Conservation (phyloP, 805 yeast genomes). For the Barnettozyma wickerhamii region DNA sequence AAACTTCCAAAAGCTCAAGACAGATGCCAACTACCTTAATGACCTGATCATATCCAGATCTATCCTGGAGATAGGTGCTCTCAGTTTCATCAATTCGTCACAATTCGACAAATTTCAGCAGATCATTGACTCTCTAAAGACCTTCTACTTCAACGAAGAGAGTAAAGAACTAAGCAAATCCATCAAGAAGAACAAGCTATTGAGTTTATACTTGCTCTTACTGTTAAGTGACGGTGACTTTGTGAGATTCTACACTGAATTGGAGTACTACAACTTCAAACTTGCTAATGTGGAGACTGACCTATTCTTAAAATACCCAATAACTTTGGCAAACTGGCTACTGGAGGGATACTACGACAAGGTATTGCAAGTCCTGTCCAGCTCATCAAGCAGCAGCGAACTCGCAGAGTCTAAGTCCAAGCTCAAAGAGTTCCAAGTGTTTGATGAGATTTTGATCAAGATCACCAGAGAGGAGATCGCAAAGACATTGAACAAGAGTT, state of each 20-base stretch:
- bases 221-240: slow-evolving; percentile 79
- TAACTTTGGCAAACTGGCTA: slow-evolving; percentile 85
- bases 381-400: slow-evolving; percentile 48
- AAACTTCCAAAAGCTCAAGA: slow-evolving; percentile 31
- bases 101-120: slow-evolving; percentile 67
- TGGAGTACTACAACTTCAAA: slow-evolving; percentile 60
- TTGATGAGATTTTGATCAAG: slow-evolving; percentile 67
- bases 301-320: slow-evolving; percentile 73
- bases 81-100: slow-evolving; percentile 62
- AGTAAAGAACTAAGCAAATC: slow-evolving; percentile 36
- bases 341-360: slow-evolving; percentile 96
- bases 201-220: slow-evolving; percentile 71
- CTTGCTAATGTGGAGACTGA: slow-evolving; percentile 53
- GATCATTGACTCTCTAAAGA: slow-evolving; percentile 67
- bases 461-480: slow-evolving; percentile 88
- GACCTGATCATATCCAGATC: slow-evolving; percentile 78
- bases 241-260: slow-evolving; percentile 84
- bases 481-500: slow-evolving; percentile 74
- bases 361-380: slow-evolving; percentile 43
- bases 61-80: slow-evolving; percentile 84
- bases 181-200: slow-evolving; percentile 64
- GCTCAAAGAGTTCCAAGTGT: slow-evolving; percentile 72
- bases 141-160: slow-evolving; percentile 56
- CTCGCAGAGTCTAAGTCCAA: slow-evolving; percentile 25
- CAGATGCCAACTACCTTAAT: slow-evolving; percentile 38